A percentile compares a stretch with the other conserved stretches of the same genome.
Evolutionary conservation across 768 basidiomycete species (phyloP).

Genomic region (Filobasidium wieringae): DNA sequence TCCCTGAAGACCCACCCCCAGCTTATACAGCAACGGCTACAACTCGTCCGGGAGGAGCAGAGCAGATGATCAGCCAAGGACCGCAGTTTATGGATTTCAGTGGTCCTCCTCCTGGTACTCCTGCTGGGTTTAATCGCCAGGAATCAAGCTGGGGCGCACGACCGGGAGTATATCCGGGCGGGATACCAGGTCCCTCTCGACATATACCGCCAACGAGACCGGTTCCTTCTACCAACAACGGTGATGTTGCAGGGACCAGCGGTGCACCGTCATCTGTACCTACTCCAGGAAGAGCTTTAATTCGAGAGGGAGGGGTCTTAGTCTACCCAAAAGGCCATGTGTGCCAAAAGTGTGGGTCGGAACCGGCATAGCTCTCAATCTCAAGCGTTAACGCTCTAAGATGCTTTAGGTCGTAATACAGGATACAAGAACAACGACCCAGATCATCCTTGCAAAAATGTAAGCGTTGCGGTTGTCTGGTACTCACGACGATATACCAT

Average conservation of each 20-base stretch:
- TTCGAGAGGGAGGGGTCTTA: neutral
- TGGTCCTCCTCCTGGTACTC: neutral
- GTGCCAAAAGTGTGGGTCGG: neutral
- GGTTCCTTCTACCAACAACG: neutral
- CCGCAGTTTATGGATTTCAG: neutral
- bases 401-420: neutral
- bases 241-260: neutral
- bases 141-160: neutral
- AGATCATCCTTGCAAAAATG: neutral
- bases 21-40: neutral
- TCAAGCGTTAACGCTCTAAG: neutral
- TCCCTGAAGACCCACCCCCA: neutral
- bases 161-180: neutral
- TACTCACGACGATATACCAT: neutral
- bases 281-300: neutral
- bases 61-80: neutral
- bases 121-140: neutral
- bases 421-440: neutral
- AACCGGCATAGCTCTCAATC: neutral
- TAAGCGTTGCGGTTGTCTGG: neutral
- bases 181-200: neutral
- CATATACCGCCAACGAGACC: neutral
- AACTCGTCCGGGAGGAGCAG: neutral
- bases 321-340: neutral
- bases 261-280: neutral